Evolutionary conservation across 371 early-diverging fungal species (phyloP).

Genomic region (Rhizomucor miehei): DNA sequence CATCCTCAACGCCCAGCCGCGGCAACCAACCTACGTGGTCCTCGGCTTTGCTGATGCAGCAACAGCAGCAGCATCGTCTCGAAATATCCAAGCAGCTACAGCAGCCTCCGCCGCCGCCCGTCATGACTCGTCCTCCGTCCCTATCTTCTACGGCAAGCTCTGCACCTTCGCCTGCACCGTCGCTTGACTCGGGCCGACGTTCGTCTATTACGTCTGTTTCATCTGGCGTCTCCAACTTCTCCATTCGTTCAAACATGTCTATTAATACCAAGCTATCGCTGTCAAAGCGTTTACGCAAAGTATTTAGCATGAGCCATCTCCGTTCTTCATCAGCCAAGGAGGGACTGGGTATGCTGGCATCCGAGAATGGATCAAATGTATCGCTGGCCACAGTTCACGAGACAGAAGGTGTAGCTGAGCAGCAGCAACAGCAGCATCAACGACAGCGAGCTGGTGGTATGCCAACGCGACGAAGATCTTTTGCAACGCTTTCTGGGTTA

Average conservation of each 20-base stretch:
- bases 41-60: slow-evolving; percentile 13
- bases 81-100: slow-evolving; percentile 8
- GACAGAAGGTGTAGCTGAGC: slow-evolving; percentile 2
- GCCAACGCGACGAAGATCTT: slow-evolving; percentile 39
- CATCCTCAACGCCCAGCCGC: slow-evolving; percentile 23
- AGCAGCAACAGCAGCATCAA: slow-evolving; percentile 2
- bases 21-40: slow-evolving; percentile 9
- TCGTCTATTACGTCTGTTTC: slow-evolving; percentile 37
- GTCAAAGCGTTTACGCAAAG: slow-evolving; percentile 45
- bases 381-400: slow-evolving; percentile 12
- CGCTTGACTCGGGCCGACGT: slow-evolving; percentile 20
- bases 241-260: slow-evolving; percentile 27
- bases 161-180: slow-evolving; percentile 9
- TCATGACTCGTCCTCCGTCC: slow-evolving; percentile 1
- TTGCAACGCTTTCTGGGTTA: slow-evolving; percentile 35
- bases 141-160: slow-evolving; percentile 8
- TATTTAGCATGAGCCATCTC: slow-evolving; percentile 47
- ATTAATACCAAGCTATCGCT: slow-evolving; percentile 36
- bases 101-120: slow-evolving; percentile 7
- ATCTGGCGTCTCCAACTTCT: slow-evolving; percentile 20
- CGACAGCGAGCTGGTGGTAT: slow-evolving; percentile 1
- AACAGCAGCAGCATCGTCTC: slow-evolving; percentile 14
- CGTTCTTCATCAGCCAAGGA: slow-evolving; percentile 13
- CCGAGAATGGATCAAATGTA: slow-evolving; percentile 4
- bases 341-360: slow-evolving; percentile 8